Percentiles rank a stretch among this genome's conserved stretches.
These are phyloP conservation scores for Fusarium luffae DNA, from an alignment of 2,329 filamentous ascomycete species.

Conservation along the genomic window DNA sequence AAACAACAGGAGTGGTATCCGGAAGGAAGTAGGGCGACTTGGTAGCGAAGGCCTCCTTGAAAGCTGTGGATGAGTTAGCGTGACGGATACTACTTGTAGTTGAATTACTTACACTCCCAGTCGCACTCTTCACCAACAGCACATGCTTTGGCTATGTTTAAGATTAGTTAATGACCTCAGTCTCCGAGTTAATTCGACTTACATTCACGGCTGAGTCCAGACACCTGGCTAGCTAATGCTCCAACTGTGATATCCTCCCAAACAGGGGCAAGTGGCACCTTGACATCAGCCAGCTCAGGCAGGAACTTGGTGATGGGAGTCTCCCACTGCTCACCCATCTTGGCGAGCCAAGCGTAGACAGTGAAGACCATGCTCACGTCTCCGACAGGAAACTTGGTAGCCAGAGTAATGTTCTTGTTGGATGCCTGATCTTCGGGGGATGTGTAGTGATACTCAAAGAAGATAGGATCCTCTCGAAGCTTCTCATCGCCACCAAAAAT, in stretches of 20 bases:
- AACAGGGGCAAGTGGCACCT: not conserved
- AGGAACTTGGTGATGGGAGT: constrained; percentile 46
- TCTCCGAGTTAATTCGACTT: not conserved
- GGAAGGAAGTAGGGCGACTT: constrained; percentile 33
- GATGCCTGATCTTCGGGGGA: constrained; percentile 21
- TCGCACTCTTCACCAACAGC: constrained; percentile 12
- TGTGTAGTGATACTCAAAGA: constrained; percentile 41
- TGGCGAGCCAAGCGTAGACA: constrained; percentile 48
- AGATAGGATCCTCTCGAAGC: constrained; percentile 12
- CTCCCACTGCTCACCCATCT: constrained; percentile 46
- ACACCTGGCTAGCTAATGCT: constrained; percentile 35
- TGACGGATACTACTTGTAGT: rapidly evolving
- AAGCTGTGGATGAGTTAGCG: not conserved
- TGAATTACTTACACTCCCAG: constrained; percentile 10
- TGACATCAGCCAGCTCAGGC: constrained; percentile 38
- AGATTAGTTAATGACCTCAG: not conserved
- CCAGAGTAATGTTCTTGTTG: constrained; percentile 28
- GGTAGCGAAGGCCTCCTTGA: constrained; percentile 7
- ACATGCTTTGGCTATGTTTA: constrained; percentile 19
- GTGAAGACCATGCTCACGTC: constrained; percentile 50
- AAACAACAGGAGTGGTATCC: constrained; percentile 35
- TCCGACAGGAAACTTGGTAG: constrained; percentile 46
- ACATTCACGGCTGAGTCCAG: constrained; percentile 38
- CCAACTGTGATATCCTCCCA: constrained; percentile 39
- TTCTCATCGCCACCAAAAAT: constrained; percentile 31